Conservation (phyloP, 306 rosid genomes). For the Dalbergia cochinchinensis region DNA sequence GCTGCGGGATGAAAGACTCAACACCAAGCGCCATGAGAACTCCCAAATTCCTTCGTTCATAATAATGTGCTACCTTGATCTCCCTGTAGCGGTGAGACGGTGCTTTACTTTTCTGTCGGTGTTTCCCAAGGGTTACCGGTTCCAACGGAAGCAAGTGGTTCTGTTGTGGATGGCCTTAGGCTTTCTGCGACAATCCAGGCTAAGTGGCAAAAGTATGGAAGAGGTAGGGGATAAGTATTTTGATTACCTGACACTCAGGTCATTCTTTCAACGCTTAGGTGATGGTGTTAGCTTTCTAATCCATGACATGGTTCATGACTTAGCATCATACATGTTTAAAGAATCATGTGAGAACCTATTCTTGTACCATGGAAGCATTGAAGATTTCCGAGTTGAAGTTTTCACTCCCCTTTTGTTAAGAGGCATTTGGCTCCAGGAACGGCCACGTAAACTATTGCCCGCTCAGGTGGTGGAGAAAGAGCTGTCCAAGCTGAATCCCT, state of each 20-base stretch:
- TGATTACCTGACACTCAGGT: conserved; percentile 40
- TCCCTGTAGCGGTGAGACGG: conserved; percentile 32
- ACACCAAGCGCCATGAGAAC: conserved; percentile 12
- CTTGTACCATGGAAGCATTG: conserved; percentile 9
- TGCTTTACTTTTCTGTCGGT: conserved; percentile 35
- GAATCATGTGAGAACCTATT: conserved; percentile 37
- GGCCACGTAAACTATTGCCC: too few species aligned
- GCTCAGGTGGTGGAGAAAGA: too few species aligned
- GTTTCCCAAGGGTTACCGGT: conserved; percentile 35
- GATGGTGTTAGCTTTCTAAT: conserved; percentile 37
- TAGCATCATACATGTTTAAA: conserved; percentile 40
- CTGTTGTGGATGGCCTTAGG: conserved; percentile 57
- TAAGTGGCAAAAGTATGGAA: conserved; percentile 33
- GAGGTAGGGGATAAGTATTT: conserved; percentile 50
- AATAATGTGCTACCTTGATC: conserved; percentile 34
- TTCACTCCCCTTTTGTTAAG: too few species aligned
- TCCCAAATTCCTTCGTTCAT: conserved; percentile 42
- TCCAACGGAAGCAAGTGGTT: conserved; percentile 8
- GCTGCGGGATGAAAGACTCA: too few species aligned
- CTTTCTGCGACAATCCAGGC: conserved; percentile 13
- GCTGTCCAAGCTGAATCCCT: too few species aligned
- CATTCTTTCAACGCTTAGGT: conserved; percentile 45
- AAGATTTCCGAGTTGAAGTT: conserved; percentile 16
- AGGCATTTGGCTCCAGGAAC: too few species aligned
- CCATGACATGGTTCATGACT: conserved; percentile 50